Base-by-base conservation (phyloP, 2,329 filamentous ascomycete species). In the Verticillium tricorpus region DNA sequence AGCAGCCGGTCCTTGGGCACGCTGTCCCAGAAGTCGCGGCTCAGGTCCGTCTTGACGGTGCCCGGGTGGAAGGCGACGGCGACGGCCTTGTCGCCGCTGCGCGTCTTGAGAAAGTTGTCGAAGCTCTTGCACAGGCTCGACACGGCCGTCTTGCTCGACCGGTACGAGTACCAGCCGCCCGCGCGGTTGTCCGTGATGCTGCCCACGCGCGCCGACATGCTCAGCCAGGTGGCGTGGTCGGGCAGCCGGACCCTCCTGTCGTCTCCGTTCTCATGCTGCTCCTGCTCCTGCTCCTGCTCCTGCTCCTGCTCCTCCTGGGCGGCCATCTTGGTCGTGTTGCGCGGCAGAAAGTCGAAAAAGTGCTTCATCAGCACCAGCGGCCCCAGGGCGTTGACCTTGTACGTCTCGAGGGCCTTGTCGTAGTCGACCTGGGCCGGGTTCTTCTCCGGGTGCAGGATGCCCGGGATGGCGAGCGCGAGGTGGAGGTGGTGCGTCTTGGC, bases 91-190 rank as follows among this genome's bases (percentile, higher is more conserved):
- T 84, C 82, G 0, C 82, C 86, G 62, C 83, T 82, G 52, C 81
- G 79, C 4, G 81, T 78, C 39, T 74, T 74, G 35, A 95, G 75
- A 69, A 87, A 84, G 32, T 89, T 80, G 71, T 95, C 91, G 64
- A 92, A 87, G 7, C 84, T 89, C 75, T 88, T 90, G 8, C 85
- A 85, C 14, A 92, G 62, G 69, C 88, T 88, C 66, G 88, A 92
- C 3, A 94, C 86, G 2, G 82, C 90, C 0, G 90, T 85, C 74
- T 95, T 96, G 60, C 85, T 89, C 8, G 89, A 85, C 15, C 92
- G 87, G 73, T 95, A 95, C 61, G 83, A 87, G 73, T 92, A 96
- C 92, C 91, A 95, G 0, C 92, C 92, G 2, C 91, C 92, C 0
- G 88, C 78, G 2, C 76, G 71, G 69, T 96, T 94, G 68, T 94